These are phyloP conservation scores for Lolium rigidum DNA, from an alignment of 176 grass and related monocot genomes.

Conservation along the genomic window DNA sequence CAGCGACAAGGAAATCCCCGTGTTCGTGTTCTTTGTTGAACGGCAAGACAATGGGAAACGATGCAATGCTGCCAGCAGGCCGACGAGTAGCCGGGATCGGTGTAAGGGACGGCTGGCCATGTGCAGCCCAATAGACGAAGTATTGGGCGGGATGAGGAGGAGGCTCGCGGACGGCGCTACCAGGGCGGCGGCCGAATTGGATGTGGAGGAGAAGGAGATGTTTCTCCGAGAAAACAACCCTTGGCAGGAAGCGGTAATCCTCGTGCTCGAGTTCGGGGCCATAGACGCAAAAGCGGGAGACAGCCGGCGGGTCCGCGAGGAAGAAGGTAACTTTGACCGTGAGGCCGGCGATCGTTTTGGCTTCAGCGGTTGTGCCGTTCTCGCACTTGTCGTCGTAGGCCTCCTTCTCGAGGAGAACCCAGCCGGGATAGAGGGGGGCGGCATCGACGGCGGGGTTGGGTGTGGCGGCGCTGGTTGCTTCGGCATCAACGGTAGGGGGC, in stretches of 20 bases:
- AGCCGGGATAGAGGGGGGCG: background rate
- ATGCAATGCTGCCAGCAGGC: background rate
- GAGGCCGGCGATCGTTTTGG: background rate
- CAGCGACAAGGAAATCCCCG: background rate
- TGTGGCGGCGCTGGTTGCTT: background rate
- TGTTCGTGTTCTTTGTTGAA: background rate
- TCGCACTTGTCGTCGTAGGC: background rate
- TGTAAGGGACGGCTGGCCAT: background rate
- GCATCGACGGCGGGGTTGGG: background rate
- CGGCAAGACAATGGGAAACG: background rate
- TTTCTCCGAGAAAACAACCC: background rate
- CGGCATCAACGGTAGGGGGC: background rate
- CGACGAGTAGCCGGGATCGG: background rate
- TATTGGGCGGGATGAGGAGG: background rate
- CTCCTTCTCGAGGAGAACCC: background rate
- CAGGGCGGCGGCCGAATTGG: background rate
- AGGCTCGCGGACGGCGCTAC: background rate
- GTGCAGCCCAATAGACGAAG: background rate
- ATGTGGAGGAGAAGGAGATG: background rate
- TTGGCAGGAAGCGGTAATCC: background rate
- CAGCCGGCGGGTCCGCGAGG: background rate
- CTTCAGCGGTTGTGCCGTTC: slow-evolving; percentile 1
- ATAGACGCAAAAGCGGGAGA: background rate
- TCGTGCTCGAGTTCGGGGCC: background rate
- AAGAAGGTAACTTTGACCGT: background rate